These are phyloP conservation scores for Plantago coronopus DNA, from an alignment of 305 asterid species.

Conservation along the genomic window DNA sequence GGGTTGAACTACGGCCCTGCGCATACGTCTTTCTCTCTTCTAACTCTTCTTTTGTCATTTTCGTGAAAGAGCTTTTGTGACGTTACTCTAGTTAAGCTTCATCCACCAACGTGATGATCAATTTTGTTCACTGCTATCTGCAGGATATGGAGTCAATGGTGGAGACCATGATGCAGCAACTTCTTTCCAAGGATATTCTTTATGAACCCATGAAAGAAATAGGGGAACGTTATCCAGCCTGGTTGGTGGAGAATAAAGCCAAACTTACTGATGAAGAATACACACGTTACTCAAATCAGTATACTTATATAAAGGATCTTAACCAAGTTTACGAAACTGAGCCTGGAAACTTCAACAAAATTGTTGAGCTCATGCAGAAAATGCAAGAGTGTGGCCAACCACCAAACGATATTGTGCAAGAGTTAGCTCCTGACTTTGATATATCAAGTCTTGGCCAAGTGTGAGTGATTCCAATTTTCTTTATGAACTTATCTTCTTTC, in stretches of 20 bases:
- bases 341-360: conserved; percentile 85
- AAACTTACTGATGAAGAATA: conserved; percentile 64
- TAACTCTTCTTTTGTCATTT: background rate
- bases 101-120: background rate
- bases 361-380: conserved; percentile 97
- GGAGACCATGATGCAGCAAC: conserved; percentile 98
- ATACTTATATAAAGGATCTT: conserved; percentile 61
- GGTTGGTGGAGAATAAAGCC: conserved; percentile 79
- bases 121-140: conserved; percentile 10
- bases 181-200: conserved; percentile 88
- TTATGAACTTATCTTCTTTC: conserved; percentile 1
- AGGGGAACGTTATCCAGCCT: conserved; percentile 82
- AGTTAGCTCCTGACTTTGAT: conserved; percentile 85
- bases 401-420: conserved; percentile 81
- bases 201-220: conserved; percentile 97
- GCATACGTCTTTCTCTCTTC: too few relatives aligned
- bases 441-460: conserved; percentile 68
- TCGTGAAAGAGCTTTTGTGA: background rate
- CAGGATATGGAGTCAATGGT: conserved; percentile 96
- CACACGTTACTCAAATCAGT: conserved; percentile 53
- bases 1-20: too few relatives aligned
- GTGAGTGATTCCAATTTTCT: conserved; percentile 42
- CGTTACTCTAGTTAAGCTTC: background rate
- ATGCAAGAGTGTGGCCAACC: conserved; percentile 99
- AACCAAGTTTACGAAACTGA: conserved; percentile 69